Conservation (phyloP, 2,329 filamentous ascomycete genomes). For the Hypoxylon sp. region DNA sequence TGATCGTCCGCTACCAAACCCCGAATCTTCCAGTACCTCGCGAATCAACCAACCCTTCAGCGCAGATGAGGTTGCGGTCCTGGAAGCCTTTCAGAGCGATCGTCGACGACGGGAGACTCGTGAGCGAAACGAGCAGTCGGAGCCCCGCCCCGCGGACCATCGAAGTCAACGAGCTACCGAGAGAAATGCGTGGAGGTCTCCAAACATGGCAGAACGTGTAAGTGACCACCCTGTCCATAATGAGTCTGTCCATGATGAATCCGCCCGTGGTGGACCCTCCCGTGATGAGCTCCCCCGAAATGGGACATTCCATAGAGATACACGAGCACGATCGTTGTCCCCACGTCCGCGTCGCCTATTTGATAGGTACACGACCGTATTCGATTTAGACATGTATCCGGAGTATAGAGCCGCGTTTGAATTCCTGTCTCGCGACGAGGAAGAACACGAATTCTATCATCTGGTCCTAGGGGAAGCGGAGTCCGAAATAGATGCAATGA, state of each 20-base stretch:
- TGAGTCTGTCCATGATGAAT: background rate
- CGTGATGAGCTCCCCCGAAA: background rate
- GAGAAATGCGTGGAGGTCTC: conserved; percentile 42
- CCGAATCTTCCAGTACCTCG: conserved; percentile 47
- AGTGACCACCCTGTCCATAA: conserved; percentile 26
- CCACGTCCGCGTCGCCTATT: background rate
- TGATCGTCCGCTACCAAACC: conserved; percentile 42
- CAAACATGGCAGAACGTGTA: conserved; percentile 46
- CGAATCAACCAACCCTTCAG: conserved; percentile 61
- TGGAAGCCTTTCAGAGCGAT: conserved; percentile 64
- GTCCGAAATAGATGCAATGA: too few relatives aligned
- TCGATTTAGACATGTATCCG: too few relatives aligned
- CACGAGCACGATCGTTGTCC: background rate
- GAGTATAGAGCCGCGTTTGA: too few relatives aligned
- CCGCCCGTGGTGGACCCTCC: too few relatives aligned
- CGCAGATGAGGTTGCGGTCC: conserved; percentile 62
- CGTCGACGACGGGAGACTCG: conserved; percentile 54
- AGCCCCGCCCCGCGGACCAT: conserved; percentile 12
- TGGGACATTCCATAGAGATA: background rate
- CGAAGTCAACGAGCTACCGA: conserved; percentile 15
- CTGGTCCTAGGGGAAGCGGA: too few relatives aligned
- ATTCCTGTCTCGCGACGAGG: too few relatives aligned
- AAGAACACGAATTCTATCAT: too few relatives aligned
- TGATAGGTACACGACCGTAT: background rate
- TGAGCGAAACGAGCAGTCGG: conserved; percentile 5